These are phyloP conservation scores for Umbelopsis sp. DNA, from an alignment of 192 early-diverging fungal genomes.

Conservation along the genomic window DNA sequence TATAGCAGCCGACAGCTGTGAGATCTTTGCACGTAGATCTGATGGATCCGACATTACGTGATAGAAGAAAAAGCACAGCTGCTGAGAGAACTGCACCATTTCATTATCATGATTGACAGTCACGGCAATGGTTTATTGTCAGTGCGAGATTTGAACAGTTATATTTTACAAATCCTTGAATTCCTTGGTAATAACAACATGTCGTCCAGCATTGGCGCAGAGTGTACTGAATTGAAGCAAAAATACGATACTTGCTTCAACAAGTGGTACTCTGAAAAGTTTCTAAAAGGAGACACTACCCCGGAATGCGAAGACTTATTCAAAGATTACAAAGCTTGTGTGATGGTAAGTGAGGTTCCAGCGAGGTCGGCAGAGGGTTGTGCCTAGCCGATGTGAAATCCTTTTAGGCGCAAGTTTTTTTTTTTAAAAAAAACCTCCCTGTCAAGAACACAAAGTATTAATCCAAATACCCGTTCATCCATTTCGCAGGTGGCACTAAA, in stretches of 20 bases:
- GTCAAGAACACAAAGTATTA: too few relatives aligned
- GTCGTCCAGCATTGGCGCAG: constrained; percentile 64
- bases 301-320: constrained; percentile 86
- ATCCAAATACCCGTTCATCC: too few relatives aligned
- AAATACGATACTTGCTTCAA: constrained; percentile 93
- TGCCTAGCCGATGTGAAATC: background rate
- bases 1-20: constrained; percentile 3
- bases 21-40: constrained; percentile 9
- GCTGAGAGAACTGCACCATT: background rate
- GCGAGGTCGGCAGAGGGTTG: background rate
- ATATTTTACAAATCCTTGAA: background rate
- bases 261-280: constrained; percentile 95
- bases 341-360: constrained; percentile 61
- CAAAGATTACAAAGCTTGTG: constrained; percentile 80
- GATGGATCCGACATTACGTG: background rate
- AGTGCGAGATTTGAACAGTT: background rate
- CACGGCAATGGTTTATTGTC: background rate
- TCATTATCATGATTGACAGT: background rate
- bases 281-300: constrained; percentile 81
- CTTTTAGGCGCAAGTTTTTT: background rate
- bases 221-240: constrained; percentile 81
- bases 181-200: constrained; percentile 29
- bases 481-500: constrained; percentile 64
- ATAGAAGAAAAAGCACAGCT: background rate
- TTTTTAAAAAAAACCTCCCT: too few relatives aligned